Conservation (phyloP, 1,139 yeast genomes). For the Taiozyma sp. region DNA sequence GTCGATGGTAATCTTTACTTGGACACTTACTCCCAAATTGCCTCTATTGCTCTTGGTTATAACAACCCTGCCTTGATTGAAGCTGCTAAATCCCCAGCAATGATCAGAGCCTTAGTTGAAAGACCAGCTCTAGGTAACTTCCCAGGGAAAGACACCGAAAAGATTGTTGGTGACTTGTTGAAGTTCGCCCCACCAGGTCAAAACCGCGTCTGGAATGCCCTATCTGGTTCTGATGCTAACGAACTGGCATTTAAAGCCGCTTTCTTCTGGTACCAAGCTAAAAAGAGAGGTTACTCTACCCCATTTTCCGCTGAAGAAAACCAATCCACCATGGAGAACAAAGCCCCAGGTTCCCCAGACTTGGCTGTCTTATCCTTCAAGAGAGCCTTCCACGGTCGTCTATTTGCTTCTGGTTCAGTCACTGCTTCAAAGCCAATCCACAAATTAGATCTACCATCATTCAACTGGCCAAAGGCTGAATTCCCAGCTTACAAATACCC, state of each 20-base stretch:
- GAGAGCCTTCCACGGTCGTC: constrained; percentile 71
- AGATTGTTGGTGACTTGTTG: constrained; percentile 50
- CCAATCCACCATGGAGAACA: constrained; percentile 57
- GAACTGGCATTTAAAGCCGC: constrained; percentile 79
- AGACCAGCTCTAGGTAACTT: constrained; percentile 77
- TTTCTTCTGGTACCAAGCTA: constrained; percentile 64
- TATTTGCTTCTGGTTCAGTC: constrained; percentile 68
- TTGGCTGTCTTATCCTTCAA: constrained; percentile 66
- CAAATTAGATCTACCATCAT: constrained; percentile 71
- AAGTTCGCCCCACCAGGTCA: constrained; percentile 71
- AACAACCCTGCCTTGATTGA: constrained; percentile 65
- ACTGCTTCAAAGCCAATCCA: constrained; percentile 75
- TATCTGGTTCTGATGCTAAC: constrained; percentile 73
- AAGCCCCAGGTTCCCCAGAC: constrained; percentile 65
- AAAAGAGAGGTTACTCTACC: constrained; percentile 48
- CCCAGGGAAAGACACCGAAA: constrained; percentile 52
- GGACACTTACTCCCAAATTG: constrained; percentile 69
- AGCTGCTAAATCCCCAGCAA: constrained; percentile 59
- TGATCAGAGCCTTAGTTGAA: constrained; percentile 64
- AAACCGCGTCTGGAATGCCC: constrained; percentile 62
- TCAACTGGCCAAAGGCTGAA: constrained; percentile 75
- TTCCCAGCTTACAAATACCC: constrained; percentile 68
- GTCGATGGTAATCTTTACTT: constrained; percentile 63
- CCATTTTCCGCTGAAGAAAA: constrained; percentile 56
- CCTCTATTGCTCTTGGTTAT: constrained; percentile 72